Evolutionary conservation across 2,329 filamentous ascomycete species (phyloP), one percentile per base, ranked within the genome.

Genomic region (Nothomitra cinnamomea): DNA sequence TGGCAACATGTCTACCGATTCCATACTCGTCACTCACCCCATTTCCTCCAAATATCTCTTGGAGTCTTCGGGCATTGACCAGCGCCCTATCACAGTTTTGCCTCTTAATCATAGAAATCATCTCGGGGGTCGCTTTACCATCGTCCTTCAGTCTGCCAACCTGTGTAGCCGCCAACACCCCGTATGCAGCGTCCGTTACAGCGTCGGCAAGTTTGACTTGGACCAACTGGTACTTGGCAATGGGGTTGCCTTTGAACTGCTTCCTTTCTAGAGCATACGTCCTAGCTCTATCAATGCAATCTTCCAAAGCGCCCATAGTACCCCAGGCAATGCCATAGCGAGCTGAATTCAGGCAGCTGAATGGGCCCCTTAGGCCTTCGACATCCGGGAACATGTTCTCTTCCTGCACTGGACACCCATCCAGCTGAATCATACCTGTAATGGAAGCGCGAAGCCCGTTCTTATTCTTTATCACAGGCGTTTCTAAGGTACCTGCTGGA

Each of bases 131-230:
- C 22, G 78, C 80, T 67, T 87, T 86, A 58, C 89, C 89, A 65
- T 87, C 81, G 61, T 96, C 90, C 76, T 95, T 96, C 55, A 96
- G 78, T 57, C 90, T 76, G 52, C 88, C 89, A 36, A 96, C 90
- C 69, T 98, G 92, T 55, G 87, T 80, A 6, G 87, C 83, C 5
- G 92, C 92, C 53, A 95, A 71, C n/a, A 87, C 85, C 43, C 92
- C 92, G 64, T 85, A 96, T 1, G 89, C 84, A 1, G 85, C 87
- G 66, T 98, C 92, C 0, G 90, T 95, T 2, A 79, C 75, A 1
- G 92, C 92, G 67, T 98, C 92, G 0, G 90, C 85, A 57, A 98
- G 74, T 73, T 98, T 98, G 79, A 95, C 95, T 74, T 98, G 92
- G 52, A 98, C 78, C 13, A 98, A 80, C 72, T 98, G 92, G 65